phyloP scores from a whole-genome alignment of 2,329 filamentous ascomycete genomes.

The Aureobasidium zeae region DNA sequence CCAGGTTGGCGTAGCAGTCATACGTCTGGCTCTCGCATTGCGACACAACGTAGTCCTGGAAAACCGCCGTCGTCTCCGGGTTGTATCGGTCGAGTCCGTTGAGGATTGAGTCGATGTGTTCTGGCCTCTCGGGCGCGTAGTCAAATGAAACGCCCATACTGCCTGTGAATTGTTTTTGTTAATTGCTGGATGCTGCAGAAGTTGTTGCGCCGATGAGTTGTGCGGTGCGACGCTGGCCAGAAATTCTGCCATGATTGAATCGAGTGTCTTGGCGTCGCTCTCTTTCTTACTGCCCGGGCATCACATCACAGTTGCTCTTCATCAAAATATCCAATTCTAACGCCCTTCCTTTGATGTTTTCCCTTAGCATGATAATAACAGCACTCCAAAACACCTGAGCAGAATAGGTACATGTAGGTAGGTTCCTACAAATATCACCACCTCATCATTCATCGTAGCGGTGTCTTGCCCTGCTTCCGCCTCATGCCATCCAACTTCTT shows the following conservation, averaged over 20 bases:
- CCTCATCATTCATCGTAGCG: constrained; percentile 14
- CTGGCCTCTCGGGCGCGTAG: constrained; percentile 83
- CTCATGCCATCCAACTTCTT: constrained; percentile 40
- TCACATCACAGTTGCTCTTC: too few species aligned
- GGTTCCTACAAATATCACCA: not conserved
- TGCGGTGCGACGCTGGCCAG: not conserved
- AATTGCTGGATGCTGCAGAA: too few species aligned
- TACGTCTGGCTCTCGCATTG: constrained; percentile 93
- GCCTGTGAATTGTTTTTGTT: too few species aligned
- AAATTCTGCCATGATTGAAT: too few species aligned
- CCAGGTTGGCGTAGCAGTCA: constrained; percentile 95
- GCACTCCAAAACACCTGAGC: too few species aligned
- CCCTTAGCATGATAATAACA: too few species aligned
- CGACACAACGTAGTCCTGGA: constrained; percentile 88
- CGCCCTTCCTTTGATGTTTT: too few species aligned
- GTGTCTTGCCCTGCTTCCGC: constrained; percentile 19
- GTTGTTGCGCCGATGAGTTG: too few species aligned
- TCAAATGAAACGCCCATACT: constrained; percentile 55
- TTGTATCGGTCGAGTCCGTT: constrained; percentile 98
- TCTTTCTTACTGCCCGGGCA: too few species aligned
- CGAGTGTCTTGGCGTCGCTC: too few species aligned
- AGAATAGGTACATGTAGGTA: not conserved
- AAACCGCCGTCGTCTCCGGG: constrained; percentile 84
- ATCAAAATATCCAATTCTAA: too few species aligned
- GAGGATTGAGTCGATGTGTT: constrained; percentile 86